Base-by-base conservation (phyloP, 441 rosid genomes). In the Caryocar brasiliense region DNA sequence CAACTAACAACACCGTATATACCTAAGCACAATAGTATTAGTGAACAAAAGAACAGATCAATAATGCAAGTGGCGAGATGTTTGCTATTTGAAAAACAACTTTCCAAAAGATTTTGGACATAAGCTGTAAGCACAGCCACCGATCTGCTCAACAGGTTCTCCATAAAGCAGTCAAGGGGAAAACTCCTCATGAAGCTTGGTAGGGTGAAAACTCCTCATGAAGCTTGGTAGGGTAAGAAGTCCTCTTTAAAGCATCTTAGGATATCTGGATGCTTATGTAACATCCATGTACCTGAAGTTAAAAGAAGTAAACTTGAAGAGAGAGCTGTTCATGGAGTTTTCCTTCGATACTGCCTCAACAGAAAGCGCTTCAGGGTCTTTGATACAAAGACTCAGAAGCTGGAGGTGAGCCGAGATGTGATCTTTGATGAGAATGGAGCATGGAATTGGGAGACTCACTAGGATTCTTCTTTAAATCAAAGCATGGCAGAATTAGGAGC, bases 381-480 rank as follows among this genome's bases (percentile, higher is more conserved):
- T 5, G 3, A 9, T 15, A 2, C 3, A 17, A 15, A 12, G 12
- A 14, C 50, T 14, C 0, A 26, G n/a, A 14, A 26, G 6, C 6
- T 27, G 13, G 27, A 13, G 7, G 14, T 27, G 1, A 26, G 12
- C 6, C 36, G 4, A 1, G 39, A 6, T 29, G 39, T 17, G 15
- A 28, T 17, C 2, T 20, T 0, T 23, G 10, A 47, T 11, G n/a
- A 32, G 25, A 5, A 32, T 4, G 15, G 10, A 29, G n/a, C 32
- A 11, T 10, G 10, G 18, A 12, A 30, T 15, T 30, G 17, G 28
- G 17, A n/a, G 44, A 33, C 39, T 54, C 51, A 22, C 21, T 45
- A 27, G 25, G 33, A 2, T 9, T 58, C 40, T 23, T 65, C 56
- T 33, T 65, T n/a, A n/a, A n/a, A n/a, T n/a, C n/a, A n/a, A n/a